Percentiles rank a stretch among this genome's conserved stretches.
Conservation (phyloP, 352 stramenopile genomes). For the Phytophthora macrochlamydospora region DNA sequence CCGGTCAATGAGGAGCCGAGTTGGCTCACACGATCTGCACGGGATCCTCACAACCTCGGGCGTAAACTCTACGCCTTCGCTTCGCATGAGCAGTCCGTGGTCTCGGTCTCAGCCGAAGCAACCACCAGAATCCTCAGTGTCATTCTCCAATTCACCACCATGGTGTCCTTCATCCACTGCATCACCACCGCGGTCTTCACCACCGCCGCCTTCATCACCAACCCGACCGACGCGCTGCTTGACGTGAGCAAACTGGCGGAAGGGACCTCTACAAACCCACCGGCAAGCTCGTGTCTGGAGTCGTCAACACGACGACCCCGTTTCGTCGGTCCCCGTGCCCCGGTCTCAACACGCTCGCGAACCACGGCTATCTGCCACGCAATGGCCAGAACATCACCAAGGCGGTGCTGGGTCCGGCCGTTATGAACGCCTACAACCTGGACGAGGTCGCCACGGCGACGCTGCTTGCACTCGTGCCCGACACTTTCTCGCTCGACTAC, state of each 20-base stretch:
- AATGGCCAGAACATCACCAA: constrained; percentile 50
- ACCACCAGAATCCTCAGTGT: constrained; percentile 10
- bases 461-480: constrained; percentile 31
- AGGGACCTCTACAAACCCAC: constrained; percentile 42
- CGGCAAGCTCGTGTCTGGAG: constrained; percentile 33
- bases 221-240: constrained; percentile 7
- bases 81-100: neutral
- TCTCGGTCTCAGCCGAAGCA: neutral
- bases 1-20: neutral
- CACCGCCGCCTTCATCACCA: constrained; percentile 10
- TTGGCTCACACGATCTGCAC: neutral
- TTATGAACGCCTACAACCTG: constrained; percentile 40
- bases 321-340: constrained; percentile 56
- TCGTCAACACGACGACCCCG: constrained; percentile 16
- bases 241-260: constrained; percentile 29
- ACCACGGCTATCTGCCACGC: constrained; percentile 61
- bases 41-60: constrained; percentile 5
- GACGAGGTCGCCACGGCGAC: constrained; percentile 24
- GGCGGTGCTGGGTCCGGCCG: constrained; percentile 22
- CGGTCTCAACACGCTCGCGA: constrained; percentile 55
- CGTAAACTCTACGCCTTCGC: constrained; percentile 3
- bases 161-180: constrained; percentile 34
- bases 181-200: constrained; percentile 6
- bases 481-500: constrained; percentile 36
- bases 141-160: constrained; percentile 33